Conservation (phyloP, 2,329 filamentous ascomycete genomes). For the Rhinocladiella similis region DNA sequence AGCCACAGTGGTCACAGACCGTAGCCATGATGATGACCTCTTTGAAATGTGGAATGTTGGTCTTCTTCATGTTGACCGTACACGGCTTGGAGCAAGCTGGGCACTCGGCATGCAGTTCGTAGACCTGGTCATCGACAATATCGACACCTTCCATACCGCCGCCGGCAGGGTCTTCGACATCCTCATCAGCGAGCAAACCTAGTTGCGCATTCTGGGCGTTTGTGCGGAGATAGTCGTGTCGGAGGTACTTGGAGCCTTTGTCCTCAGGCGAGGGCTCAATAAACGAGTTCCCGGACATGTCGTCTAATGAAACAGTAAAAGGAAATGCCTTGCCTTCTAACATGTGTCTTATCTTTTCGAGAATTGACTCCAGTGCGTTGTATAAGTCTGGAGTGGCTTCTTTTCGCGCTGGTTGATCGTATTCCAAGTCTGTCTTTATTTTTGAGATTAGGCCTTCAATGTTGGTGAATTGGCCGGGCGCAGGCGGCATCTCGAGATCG, state of each 20-base stretch:
- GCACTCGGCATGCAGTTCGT: slow-evolving; percentile 87
- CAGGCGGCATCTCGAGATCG: slow-evolving; percentile 88
- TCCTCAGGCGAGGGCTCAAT: slow-evolving; percentile 79
- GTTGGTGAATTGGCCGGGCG: slow-evolving; percentile 88
- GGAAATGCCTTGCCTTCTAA: slow-evolving; percentile 75
- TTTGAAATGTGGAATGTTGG: slow-evolving; percentile 97
- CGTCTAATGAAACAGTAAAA: slow-evolving; percentile 84
- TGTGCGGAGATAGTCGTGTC: slow-evolving; percentile 79
- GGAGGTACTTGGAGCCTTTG: slow-evolving; percentile 84
- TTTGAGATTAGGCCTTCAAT: slow-evolving; percentile 82
- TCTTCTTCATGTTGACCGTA: slow-evolving; percentile 97
- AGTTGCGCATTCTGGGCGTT: slow-evolving; percentile 83
- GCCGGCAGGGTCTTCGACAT: slow-evolving; percentile 35
- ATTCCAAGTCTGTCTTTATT: slow-evolving; percentile 76
- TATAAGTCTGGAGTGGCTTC: slow-evolving; percentile 74
- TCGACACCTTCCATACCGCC: slow-evolving; percentile 68
- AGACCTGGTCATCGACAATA: slow-evolving; percentile 90
- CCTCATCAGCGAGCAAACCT: slow-evolving; percentile 61
- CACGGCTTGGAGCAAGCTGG: slow-evolving; percentile 86
- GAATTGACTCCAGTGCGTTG: slow-evolving; percentile 73
- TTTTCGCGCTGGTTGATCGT: slow-evolving; percentile 81
- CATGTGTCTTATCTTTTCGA: slow-evolving; percentile 74
- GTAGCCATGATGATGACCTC: slow-evolving; percentile 96
- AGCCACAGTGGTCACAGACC: slow-evolving; percentile 86
- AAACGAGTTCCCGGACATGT: slow-evolving; percentile 93